Conservation (phyloP, 441 rosid species). For the Arabidopsis hybrid region DNA sequence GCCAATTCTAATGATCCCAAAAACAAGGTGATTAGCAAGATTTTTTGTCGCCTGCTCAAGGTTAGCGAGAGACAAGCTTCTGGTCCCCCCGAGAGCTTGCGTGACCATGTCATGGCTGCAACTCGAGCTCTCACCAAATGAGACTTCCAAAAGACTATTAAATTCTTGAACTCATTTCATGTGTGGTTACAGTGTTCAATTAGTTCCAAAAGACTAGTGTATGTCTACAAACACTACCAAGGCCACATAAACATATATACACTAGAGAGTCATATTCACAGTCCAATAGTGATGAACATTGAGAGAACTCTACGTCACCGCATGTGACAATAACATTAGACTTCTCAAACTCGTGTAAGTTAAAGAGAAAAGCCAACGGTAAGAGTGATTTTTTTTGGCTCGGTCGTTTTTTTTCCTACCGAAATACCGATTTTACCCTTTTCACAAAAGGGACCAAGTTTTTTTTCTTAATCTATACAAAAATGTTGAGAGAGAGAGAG, state of each 20-base stretch:
- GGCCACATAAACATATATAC: not conserved
- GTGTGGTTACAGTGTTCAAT: not conserved
- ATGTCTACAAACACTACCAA: not conserved
- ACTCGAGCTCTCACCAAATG: too few relatives aligned
- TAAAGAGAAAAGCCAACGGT: constrained; percentile 19
- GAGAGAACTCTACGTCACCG: constrained; percentile 20
- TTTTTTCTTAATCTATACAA: not conserved
- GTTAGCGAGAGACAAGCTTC: too few relatives aligned
- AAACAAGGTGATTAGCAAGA: too few relatives aligned
- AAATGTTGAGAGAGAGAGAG: constrained; percentile 1
- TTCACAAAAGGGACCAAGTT: too few relatives aligned
- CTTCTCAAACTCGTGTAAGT: constrained; percentile 23
- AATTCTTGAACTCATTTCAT: too few relatives aligned
- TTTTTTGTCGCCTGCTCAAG: too few relatives aligned
- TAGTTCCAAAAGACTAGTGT: too few relatives aligned
- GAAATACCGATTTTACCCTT: constrained; percentile 18
- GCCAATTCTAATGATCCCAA: too few relatives aligned
- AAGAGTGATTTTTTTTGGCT: constrained; percentile 10
- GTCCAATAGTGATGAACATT: constrained; percentile 8
- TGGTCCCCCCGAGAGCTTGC: too few relatives aligned
- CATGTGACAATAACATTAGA: constrained; percentile 28
- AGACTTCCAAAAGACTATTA: too few relatives aligned
- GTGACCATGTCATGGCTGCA: too few relatives aligned
- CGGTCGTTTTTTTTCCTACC: constrained; percentile 15
- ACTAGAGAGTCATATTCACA: not conserved